Conservation (phyloP, 2,329 filamentous ascomycete species). For the Cercospora sesami region DNA sequence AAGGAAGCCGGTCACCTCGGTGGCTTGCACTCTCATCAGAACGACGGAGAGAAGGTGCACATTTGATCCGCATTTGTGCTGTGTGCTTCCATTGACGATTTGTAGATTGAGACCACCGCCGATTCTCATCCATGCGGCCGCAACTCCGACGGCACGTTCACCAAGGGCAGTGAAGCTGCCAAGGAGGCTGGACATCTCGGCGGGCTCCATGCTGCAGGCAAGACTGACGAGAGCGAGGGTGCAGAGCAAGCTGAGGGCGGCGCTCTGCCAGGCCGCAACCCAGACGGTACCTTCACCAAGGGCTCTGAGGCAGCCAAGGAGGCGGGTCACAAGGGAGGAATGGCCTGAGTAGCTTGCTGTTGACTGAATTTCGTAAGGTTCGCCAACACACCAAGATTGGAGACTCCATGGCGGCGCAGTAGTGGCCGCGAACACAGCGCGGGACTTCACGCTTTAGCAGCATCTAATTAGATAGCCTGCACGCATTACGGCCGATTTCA, state of each 20-base stretch:
- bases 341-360: constrained; percentile 5
- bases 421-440: not conserved
- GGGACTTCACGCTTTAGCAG: not conserved
- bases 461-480: not conserved
- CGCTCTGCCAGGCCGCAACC: constrained; percentile 34
- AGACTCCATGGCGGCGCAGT: not conserved
- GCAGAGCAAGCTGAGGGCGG: constrained; percentile 32
- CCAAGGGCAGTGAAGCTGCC: constrained; percentile 27
- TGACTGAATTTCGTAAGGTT: not conserved
- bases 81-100: not conserved
- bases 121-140: constrained; percentile 27
- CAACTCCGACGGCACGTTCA: constrained; percentile 29
- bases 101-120: not conserved
- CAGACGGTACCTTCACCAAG: constrained; percentile 34
- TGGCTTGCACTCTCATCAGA: constrained; percentile 23
- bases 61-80: not conserved
- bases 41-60: constrained; percentile 2
- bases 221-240: constrained; percentile 16
- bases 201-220: constrained; percentile 22
- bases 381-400: not conserved
- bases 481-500: not conserved
- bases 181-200: constrained; percentile 30
- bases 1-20: constrained; percentile 30
- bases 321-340: constrained; percentile 29
- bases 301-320: constrained; percentile 35